These are phyloP conservation scores for Hypoxylon sp. DNA, from an alignment of 2,329 filamentous ascomycete species.

Conservation along the genomic window DNA sequence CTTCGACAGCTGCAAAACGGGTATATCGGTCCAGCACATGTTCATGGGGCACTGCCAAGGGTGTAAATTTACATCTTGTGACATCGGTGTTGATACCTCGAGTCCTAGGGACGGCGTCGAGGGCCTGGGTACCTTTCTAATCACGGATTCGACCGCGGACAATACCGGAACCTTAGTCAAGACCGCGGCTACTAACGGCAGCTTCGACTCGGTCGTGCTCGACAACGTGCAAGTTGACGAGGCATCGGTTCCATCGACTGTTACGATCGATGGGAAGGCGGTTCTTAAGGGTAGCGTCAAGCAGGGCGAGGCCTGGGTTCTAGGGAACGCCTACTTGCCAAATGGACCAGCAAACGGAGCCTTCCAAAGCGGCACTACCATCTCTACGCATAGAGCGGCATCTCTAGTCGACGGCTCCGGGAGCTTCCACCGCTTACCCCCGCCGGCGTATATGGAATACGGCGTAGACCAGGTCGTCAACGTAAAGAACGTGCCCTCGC, in stretches of 20 bases:
- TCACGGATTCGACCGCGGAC: slow-evolving; percentile 31
- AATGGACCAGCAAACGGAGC: not conserved
- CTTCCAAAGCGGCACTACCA: slow-evolving; percentile 50
- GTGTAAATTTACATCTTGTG: slow-evolving; percentile 35
- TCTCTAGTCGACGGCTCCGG: slow-evolving; percentile 51
- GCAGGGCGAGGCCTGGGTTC: slow-evolving; percentile 30
- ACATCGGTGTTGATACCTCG: slow-evolving; percentile 37
- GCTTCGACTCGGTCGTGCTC: slow-evolving; percentile 52
- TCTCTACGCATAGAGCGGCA: slow-evolving; percentile 52
- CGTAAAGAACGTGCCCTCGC: slow-evolving; percentile 60
- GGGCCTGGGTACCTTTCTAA: slow-evolving; percentile 30
- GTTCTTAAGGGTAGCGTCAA: slow-evolving; percentile 28
- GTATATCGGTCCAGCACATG: slow-evolving; percentile 56
- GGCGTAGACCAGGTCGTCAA: slow-evolving; percentile 60
- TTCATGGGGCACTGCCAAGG: slow-evolving; percentile 40
- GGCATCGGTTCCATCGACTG: slow-evolving; percentile 59
- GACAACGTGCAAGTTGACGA: slow-evolving; percentile 57
- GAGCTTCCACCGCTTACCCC: slow-evolving; percentile 59
- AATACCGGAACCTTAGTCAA: slow-evolving; percentile 50
- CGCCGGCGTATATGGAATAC: slow-evolving; percentile 62
- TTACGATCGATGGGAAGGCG: slow-evolving; percentile 57
- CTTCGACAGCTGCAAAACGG: slow-evolving; percentile 50
- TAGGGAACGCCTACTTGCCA: slow-evolving; percentile 26
- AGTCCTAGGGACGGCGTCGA: slow-evolving; percentile 27
- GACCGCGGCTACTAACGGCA: slow-evolving; percentile 51